Percentiles rank a stretch among this genome's conserved stretches.
Evolutionary conservation across 805 yeast genomes (phyloP).

Genomic region (Saccharomyces jurei): DNA sequence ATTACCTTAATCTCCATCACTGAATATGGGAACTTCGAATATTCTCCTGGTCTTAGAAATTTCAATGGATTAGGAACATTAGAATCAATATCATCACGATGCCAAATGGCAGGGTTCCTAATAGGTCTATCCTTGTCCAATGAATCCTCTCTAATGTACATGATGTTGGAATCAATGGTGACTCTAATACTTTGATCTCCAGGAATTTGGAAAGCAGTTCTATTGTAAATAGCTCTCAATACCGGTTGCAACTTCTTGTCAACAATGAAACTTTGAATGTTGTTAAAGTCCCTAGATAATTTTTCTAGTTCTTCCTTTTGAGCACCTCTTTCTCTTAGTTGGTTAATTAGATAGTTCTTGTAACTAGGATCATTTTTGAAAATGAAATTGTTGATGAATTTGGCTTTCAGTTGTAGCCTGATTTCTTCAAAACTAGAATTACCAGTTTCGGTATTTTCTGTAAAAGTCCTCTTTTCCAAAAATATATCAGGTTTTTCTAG

Average conservation of each 20-base stretch:
- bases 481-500: conserved; percentile 67
- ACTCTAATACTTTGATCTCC: conserved; percentile 92
- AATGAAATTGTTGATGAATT: conserved; percentile 68
- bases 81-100: conserved; percentile 82
- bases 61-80: conserved; percentile 59
- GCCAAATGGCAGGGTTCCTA: conserved; percentile 86
- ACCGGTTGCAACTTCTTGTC: conserved; percentile 73
- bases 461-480: conserved; percentile 71
- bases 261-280: conserved; percentile 53
- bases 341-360: conserved; percentile 46
- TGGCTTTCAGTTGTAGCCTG: conserved; percentile 67
- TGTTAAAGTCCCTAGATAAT: conserved; percentile 46
- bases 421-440: conserved; percentile 52
- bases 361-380: conserved; percentile 38
- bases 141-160: conserved; percentile 84
- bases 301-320: conserved; percentile 45
- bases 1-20: conserved; percentile 80
- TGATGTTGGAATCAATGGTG: conserved; percentile 79
- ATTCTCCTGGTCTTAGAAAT: conserved; percentile 79
- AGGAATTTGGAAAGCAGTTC: conserved; percentile 97
- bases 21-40: conserved; percentile 75
- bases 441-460: conserved; percentile 38
- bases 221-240: conserved; percentile 74
- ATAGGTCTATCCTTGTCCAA: conserved; percentile 83
- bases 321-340: conserved; percentile 58